phyloP scores from a whole-genome alignment of 139 green algal genomes.

The Tetradesmus obliquus region DNA sequence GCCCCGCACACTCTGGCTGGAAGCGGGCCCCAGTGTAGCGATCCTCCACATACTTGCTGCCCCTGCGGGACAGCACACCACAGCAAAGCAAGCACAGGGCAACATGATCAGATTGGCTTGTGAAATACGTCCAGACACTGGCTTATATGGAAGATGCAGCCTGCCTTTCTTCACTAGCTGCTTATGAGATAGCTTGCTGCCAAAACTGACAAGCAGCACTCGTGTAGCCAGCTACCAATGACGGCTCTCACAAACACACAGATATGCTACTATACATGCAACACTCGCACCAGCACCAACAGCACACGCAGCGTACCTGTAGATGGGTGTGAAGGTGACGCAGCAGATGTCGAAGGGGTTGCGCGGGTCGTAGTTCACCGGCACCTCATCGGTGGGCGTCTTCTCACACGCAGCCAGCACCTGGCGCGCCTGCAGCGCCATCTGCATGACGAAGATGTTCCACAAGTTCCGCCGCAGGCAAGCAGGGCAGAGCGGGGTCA shows the following conservation, averaged over 20 bases:
- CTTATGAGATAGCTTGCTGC: no score
- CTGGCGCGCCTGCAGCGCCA: constrained; percentile 84
- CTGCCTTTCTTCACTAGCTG: no score
- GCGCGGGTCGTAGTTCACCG: constrained; percentile 95
- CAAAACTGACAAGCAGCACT: no score
- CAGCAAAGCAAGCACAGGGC: neutral
- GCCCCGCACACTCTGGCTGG: constrained; percentile 83
- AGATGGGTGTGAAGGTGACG: constrained; percentile 96
- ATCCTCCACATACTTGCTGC: constrained; percentile 49
- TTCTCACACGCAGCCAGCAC: constrained; percentile 96
- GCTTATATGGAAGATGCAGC: no score
- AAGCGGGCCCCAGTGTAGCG: constrained; percentile 90
- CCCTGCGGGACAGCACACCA: neutral
- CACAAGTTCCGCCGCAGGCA: neutral
- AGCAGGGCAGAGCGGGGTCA: neutral
- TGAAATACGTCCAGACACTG: no score
- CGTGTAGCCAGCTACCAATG: no score
- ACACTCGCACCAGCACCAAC: neutral
- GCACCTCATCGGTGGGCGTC: constrained; percentile 84
- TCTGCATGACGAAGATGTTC: constrained; percentile 50
- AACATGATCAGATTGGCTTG: no score
- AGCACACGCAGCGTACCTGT: constrained; percentile 59
- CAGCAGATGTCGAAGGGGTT: constrained; percentile 99
- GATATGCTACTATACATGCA: no score
- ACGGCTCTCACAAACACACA: no score